Evolutionary conservation across 768 basidiomycete species (phyloP).

Genomic region (Leccinum boreale): DNA sequence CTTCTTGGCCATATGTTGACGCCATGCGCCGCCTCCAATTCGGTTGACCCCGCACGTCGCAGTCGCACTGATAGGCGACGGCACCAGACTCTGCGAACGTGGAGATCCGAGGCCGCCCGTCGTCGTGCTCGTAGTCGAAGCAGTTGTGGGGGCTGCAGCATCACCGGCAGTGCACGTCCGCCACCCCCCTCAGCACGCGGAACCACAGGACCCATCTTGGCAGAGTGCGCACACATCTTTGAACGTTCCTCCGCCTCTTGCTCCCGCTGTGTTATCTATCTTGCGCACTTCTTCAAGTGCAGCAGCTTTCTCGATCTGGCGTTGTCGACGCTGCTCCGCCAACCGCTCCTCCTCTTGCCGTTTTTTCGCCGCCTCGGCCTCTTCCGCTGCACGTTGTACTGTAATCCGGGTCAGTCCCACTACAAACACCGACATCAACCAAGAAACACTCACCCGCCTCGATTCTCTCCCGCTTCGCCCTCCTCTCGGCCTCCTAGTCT

Average conservation of each 20-base stretch:
- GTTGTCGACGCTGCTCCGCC: slow-evolving; percentile 43
- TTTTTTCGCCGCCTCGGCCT: too few species aligned
- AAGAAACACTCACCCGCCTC: too few species aligned
- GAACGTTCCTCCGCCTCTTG: slow-evolving; percentile 59
- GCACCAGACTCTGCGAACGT: slow-evolving; percentile 54
- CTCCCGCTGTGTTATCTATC: slow-evolving; percentile 61
- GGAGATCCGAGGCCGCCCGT: slow-evolving; percentile 30
- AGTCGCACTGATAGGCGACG: neutral
- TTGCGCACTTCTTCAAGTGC: slow-evolving; percentile 53
- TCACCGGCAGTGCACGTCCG: slow-evolving; percentile 19
- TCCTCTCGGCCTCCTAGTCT: too few species aligned
- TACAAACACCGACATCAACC: too few species aligned
- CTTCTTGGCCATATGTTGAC: too few species aligned
- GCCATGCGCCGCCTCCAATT: too few species aligned
- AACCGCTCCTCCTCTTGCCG: too few species aligned
- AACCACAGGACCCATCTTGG: slow-evolving; percentile 18
- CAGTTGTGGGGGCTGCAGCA: slow-evolving; percentile 11
- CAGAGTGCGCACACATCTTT: slow-evolving; percentile 30
- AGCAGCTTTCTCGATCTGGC: slow-evolving; percentile 48
- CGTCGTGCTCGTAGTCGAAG: neutral
- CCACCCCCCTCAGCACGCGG: slow-evolving; percentile 24
- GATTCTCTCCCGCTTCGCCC: too few species aligned
- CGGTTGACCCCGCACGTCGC: too few species aligned
- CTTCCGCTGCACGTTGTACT: too few species aligned
- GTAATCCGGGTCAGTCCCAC: too few species aligned